Evolutionary conservation across 495 filamentous ascomycete genomes (phyloP).

Genomic region (Aspergillus sparsus): DNA sequence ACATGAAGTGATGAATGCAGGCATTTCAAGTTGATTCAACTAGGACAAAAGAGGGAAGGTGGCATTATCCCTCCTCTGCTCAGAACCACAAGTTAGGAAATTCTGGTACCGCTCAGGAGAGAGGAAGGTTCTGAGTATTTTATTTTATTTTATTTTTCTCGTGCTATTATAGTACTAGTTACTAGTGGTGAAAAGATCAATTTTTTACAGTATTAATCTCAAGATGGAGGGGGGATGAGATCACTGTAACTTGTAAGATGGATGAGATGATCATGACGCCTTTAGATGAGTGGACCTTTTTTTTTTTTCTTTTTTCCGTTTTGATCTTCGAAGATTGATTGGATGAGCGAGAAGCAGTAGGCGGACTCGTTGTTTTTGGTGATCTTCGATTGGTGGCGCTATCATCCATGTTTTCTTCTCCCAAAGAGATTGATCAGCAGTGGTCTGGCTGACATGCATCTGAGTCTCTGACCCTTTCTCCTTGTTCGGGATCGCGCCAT

Average conservation of each 20-base stretch:
- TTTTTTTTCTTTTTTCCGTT: not conserved
- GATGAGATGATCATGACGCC: not conserved
- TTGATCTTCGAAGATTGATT: not conserved
- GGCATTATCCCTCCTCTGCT: not conserved
- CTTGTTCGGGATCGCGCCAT: not conserved
- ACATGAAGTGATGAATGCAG: conserved; percentile 4
- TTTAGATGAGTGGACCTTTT: not conserved
- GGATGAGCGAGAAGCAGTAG: not conserved
- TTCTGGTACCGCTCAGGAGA: too few relatives aligned
- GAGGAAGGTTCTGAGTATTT: too few relatives aligned
- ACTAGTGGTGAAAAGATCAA: too few relatives aligned
- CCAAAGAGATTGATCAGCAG: conserved; percentile 16
- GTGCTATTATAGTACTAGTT: too few relatives aligned
- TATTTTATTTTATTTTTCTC: not conserved
- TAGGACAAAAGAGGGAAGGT: not conserved
- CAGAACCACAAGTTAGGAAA: not conserved
- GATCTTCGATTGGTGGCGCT: conserved; percentile 18
- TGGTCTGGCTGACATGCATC: conserved; percentile 24
- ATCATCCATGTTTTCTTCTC: conserved; percentile 1
- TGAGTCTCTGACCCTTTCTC: conserved; percentile 14
- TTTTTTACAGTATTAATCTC: too few relatives aligned
- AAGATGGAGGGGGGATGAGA: too few relatives aligned
- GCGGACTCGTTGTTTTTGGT: not conserved
- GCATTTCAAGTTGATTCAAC: not conserved
- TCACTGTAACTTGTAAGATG: not conserved